Conservation (phyloP, 805 yeast species). For the Candida verbasci region DNA sequence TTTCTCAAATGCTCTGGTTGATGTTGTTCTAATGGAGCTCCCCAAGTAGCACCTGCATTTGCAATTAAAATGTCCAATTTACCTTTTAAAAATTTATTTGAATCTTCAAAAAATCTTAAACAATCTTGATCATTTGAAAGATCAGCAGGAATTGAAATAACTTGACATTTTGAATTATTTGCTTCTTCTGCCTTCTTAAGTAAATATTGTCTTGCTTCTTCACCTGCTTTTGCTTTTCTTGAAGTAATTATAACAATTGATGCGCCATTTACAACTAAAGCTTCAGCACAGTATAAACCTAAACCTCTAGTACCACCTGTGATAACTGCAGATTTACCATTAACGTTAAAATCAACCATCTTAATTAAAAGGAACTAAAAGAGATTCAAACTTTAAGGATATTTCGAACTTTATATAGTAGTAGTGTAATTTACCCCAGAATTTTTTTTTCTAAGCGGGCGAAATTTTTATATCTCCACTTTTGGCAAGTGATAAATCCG, state of each 20-base stretch:
- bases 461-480: background rate
- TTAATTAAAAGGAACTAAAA: background rate
- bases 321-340: conserved; percentile 61
- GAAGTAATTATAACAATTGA: conserved; percentile 59
- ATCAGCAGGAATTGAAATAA: conserved; percentile 53
- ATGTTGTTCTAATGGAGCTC: conserved; percentile 57
- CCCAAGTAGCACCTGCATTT: conserved; percentile 82
- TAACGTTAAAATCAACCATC: conserved; percentile 44
- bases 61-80: conserved; percentile 63
- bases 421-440: background rate
- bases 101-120: conserved; percentile 38
- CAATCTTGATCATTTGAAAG: conserved; percentile 48
- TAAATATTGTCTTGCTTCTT: conserved; percentile 45
- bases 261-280: conserved; percentile 58
- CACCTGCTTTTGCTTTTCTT: conserved; percentile 58
- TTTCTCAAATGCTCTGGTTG: conserved; percentile 59
- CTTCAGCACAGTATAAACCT: conserved; percentile 66
- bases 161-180: conserved; percentile 24
- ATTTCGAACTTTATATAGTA: background rate
- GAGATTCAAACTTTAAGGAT: background rate
- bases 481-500: background rate
- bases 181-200: conserved; percentile 33
- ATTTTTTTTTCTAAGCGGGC: background rate
- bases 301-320: conserved; percentile 79
- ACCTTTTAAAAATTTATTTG: conserved; percentile 28